These are phyloP conservation scores for Suillus alpinus DNA, from an alignment of 768 basidiomycete genomes.

Conservation along the genomic window DNA sequence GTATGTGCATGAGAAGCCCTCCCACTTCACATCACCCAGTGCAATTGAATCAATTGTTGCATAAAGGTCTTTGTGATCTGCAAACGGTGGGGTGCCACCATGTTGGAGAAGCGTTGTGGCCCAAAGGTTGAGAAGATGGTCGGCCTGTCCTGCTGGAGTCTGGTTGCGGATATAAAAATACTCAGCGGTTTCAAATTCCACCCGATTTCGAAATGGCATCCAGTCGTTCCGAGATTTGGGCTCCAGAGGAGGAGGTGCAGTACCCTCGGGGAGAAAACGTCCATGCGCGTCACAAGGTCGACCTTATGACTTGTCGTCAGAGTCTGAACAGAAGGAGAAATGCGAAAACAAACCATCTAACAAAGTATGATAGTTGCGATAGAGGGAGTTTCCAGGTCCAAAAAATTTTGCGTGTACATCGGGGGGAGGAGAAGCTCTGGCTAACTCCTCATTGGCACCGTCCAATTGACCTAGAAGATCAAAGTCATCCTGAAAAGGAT, in stretches of 20 bases:
- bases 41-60: slow-evolving; percentile 23
- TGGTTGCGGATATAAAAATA: slow-evolving; percentile 24
- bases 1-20: slow-evolving; percentile 20
- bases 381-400: slow-evolving; percentile 5
- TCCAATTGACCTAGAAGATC: background rate
- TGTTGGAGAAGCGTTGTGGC: slow-evolving; percentile 17
- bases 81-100: slow-evolving; percentile 21
- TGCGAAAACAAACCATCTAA: slow-evolving; percentile 2
- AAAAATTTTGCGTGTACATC: background rate
- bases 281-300: slow-evolving; percentile 11
- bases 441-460: background rate
- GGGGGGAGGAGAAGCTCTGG: background rate
- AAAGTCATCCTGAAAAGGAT: background rate
- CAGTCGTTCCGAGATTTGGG: slow-evolving; percentile 15
- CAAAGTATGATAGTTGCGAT: slow-evolving; percentile 3
- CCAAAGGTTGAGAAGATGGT: slow-evolving; percentile 25
- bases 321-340: slow-evolving; percentile 1
- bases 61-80: slow-evolving; percentile 18
- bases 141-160: slow-evolving; percentile 18
- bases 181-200: slow-evolving; percentile 29
- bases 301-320: background rate
- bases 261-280: background rate
- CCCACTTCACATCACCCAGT: slow-evolving; percentile 29
- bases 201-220: slow-evolving; percentile 23
- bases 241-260: background rate